These are phyloP conservation scores for Zancudomyces culisetae DNA, from an alignment of 371 early-diverging fungal genomes.

Conservation along the genomic window DNA sequence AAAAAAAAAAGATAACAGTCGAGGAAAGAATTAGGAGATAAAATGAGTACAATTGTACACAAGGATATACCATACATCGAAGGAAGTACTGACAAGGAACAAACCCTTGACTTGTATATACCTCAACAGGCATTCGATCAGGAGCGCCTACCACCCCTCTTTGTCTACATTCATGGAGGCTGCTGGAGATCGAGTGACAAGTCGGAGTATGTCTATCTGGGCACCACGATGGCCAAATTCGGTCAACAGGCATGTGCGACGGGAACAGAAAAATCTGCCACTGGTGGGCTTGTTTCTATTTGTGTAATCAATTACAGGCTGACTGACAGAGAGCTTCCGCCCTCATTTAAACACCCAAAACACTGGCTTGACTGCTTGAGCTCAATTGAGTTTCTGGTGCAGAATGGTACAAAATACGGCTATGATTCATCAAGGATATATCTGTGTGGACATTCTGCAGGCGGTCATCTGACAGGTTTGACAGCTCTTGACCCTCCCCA, in stretches of 20 bases:
- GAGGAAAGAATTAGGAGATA: too few species aligned
- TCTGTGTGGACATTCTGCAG: constrained; percentile 5
- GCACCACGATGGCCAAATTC: not conserved
- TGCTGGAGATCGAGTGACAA: constrained; percentile 5
- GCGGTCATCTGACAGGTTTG: constrained; percentile 3
- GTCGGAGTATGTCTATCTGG: constrained; percentile 1
- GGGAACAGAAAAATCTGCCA: not conserved
- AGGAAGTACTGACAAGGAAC: not conserved
- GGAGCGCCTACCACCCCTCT: not conserved
- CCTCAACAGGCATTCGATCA: not conserved
- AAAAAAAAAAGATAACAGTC: too few species aligned
- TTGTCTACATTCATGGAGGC: constrained; percentile 5
- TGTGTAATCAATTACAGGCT: constrained; percentile 4
- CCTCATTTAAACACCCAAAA: not conserved
- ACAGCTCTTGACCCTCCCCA: constrained; percentile 2
- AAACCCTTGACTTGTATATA: constrained; percentile 1
- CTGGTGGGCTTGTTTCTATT: not conserved
- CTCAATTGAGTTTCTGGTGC: constrained; percentile 1
- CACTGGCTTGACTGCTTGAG: not conserved
- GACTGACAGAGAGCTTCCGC: not conserved
- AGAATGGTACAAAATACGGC: not conserved
- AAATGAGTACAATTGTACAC: not conserved
- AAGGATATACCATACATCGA: not conserved
- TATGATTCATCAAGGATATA: constrained; percentile 1
- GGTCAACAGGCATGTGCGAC: not conserved